phyloP scores from a whole-genome alignment of 371 early-diverging fungal species.

The Mortierella sp. region DNA sequence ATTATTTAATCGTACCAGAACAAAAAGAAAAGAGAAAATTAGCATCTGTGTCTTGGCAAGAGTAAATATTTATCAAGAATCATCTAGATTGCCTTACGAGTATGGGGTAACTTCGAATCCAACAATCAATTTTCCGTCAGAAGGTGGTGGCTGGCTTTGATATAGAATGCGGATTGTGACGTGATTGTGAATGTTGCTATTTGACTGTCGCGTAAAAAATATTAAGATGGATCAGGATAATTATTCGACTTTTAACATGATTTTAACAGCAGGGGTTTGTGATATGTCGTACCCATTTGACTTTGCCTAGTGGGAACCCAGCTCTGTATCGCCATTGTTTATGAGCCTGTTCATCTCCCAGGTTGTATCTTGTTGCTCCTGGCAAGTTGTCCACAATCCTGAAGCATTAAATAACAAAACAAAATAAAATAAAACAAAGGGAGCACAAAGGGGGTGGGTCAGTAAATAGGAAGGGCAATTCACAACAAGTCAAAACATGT shows the following conservation, averaged over 20 bases:
- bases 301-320: slow-evolving; percentile 66
- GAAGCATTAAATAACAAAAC: not conserved
- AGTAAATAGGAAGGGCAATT: not conserved
- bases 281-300: slow-evolving; percentile 33
- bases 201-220: slow-evolving; percentile 17
- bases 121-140: slow-evolving; percentile 63
- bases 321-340: slow-evolving; percentile 61
- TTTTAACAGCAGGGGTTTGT: not conserved
- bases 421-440: not conserved
- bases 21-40: not conserved
- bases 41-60: not conserved
- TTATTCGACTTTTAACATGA: not conserved
- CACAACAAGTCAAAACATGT: not conserved
- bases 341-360: slow-evolving; percentile 32
- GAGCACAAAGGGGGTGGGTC: not conserved
- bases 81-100: slow-evolving; percentile 55
- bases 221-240: not conserved
- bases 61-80: not conserved
- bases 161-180: slow-evolving; percentile 66
- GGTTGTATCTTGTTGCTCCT: slow-evolving; percentile 62
- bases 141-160: slow-evolving; percentile 54
- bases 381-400: slow-evolving; percentile 77
- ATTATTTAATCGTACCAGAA: not conserved
- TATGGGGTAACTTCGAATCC: slow-evolving; percentile 73
- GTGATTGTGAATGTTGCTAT: slow-evolving; percentile 70